Percentiles rank a stretch among this genome's conserved stretches.
phyloP scores from a whole-genome alignment of 2,329 filamentous ascomycete genomes.

The Pezicula carpinea region DNA sequence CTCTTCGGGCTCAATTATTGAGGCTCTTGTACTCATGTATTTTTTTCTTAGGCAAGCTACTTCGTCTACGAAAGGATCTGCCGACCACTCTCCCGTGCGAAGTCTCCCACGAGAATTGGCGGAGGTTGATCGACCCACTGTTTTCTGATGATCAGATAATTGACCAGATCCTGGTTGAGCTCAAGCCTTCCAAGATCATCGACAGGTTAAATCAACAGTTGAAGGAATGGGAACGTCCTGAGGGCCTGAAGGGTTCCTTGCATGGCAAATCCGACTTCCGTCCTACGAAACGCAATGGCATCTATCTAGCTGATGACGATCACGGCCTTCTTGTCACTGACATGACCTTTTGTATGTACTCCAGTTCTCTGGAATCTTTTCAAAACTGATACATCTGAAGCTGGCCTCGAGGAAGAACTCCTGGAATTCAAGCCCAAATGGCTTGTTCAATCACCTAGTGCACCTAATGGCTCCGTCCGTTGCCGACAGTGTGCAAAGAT shows the following conservation, averaged over 20 bases:
- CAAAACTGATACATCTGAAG: background rate
- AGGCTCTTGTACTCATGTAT: conserved; percentile 3
- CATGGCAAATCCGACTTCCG: conserved; percentile 22
- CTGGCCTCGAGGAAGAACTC: conserved; percentile 33
- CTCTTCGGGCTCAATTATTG: background rate
- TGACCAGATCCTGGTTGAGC: conserved; percentile 47
- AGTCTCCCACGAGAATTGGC: conserved; percentile 39
- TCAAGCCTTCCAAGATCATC: conserved; percentile 38
- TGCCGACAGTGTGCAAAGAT: conserved; percentile 68
- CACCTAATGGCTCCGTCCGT: background rate
- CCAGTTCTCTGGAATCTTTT: background rate
- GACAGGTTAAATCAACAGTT: conserved; percentile 50
- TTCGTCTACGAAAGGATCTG: conserved; percentile 57
- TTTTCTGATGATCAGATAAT: conserved; percentile 52
- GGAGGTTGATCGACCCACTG: conserved; percentile 47
- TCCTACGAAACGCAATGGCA: conserved; percentile 42
- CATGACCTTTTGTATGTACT: conserved; percentile 50
- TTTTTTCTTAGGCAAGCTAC: conserved; percentile 41
- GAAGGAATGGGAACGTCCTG: conserved; percentile 22
- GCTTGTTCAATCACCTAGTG: conserved; percentile 70
- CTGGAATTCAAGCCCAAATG: conserved; percentile 84
- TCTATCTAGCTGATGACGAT: conserved; percentile 50
- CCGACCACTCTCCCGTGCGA: conserved; percentile 41
- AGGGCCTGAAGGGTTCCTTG: conserved; percentile 3
- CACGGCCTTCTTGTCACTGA: conserved; percentile 70